Percentiles rank a stretch among this genome's conserved stretches.
phyloP scores from a whole-genome alignment of 306 rosid species.

The Spatholobus suberectus region DNA sequence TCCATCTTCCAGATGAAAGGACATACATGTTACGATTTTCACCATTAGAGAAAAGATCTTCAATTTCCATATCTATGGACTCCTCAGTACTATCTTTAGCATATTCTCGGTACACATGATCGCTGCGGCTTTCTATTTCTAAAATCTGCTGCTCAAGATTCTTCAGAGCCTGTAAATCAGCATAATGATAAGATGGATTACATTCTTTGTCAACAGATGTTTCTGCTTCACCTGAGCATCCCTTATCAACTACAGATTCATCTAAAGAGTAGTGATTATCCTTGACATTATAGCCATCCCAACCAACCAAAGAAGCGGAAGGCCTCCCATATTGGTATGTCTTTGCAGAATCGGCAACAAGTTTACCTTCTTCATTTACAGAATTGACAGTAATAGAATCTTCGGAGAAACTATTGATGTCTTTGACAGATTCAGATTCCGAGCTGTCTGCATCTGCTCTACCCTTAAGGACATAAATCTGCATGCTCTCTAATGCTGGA shows the following conservation, averaged over 20 bases:
- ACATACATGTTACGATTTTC: constrained; percentile 48
- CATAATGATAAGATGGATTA: constrained; percentile 9
- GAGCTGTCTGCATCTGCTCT: constrained; percentile 32
- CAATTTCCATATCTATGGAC: constrained; percentile 51
- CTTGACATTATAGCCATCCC: background rate
- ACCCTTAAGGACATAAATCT: constrained; percentile 4
- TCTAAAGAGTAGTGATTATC: constrained; percentile 13
- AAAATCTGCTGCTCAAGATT: constrained; percentile 56
- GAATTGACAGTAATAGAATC: constrained; percentile 60
- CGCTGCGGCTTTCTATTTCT: constrained; percentile 46
- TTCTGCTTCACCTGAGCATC: constrained; percentile 30
- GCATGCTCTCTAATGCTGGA: constrained; percentile 36
- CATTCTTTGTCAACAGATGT: constrained; percentile 26
- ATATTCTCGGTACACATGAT: constrained; percentile 38
- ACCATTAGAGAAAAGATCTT: constrained; percentile 50
- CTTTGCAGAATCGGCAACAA: constrained; percentile 28
- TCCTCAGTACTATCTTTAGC: constrained; percentile 46
- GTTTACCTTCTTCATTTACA: constrained; percentile 42
- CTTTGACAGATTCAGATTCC: constrained; percentile 54
- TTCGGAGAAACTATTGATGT: constrained; percentile 54
- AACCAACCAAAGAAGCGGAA: constrained; percentile 37
- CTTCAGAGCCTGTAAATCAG: constrained; percentile 38
- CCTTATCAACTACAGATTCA: constrained; percentile 33
- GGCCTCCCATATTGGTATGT: constrained; percentile 23
- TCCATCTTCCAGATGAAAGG: constrained; percentile 82